phyloP scores from a whole-genome alignment of 164 flowering plant genomes.

The Aristolochia contorta region DNA sequence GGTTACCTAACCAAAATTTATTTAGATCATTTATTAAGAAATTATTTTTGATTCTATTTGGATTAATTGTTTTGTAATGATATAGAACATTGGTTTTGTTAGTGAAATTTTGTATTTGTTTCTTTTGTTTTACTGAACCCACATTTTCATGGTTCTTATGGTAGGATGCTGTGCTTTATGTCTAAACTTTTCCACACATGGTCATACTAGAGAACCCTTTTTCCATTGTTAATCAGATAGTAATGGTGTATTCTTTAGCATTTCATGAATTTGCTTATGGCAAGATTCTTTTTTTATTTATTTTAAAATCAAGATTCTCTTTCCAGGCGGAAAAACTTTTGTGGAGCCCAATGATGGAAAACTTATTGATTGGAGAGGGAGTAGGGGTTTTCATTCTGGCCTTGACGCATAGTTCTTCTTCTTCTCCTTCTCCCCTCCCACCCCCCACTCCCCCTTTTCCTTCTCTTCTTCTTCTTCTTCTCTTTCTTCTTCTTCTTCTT shows the following conservation, averaged over 20 bases:
- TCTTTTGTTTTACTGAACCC: too few species aligned
- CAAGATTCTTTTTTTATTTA: too few species aligned
- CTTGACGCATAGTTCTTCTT: background rate
- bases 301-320: background rate
- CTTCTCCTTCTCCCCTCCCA: background rate
- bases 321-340: background rate
- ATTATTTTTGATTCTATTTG: background rate
- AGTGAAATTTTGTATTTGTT: too few species aligned
- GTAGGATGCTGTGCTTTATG: background rate
- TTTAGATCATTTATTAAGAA: background rate
- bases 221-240: too few species aligned
- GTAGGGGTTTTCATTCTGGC: background rate
- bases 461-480: background rate
- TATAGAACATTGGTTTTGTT: too few species aligned
- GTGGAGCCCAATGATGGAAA: background rate
- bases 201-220: too few species aligned
- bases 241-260: too few species aligned
- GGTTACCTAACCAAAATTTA: too few species aligned
- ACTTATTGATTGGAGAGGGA: background rate
- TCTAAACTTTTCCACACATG: too few species aligned
- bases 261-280: too few species aligned
- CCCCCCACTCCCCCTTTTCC: background rate
- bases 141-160: too few species aligned
- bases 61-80: too few species aligned
- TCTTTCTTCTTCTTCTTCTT: background rate